Percentiles rank a stretch among this genome's conserved stretches.
Evolutionary conservation across 768 basidiomycete genomes (phyloP).

Genomic region (Hygrocybe coccinea): DNA sequence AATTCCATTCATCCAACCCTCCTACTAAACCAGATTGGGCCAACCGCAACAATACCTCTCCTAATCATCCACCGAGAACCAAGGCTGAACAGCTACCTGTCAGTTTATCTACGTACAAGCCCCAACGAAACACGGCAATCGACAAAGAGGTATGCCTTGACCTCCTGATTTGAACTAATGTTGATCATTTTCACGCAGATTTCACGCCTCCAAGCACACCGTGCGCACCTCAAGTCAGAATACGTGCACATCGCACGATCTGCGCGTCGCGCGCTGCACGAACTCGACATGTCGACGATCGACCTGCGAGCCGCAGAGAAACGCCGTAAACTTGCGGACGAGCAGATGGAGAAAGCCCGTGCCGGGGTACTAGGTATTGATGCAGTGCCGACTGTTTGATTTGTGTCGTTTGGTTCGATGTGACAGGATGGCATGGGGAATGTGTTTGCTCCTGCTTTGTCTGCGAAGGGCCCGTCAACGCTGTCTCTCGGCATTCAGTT

Average conservation of each 20-base stretch:
- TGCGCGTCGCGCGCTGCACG: constrained; percentile 50
- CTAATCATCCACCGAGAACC: neutral
- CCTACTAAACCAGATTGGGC: constrained; percentile 1
- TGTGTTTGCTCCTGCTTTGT: no score
- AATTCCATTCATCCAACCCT: neutral
- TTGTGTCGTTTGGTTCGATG: no score
- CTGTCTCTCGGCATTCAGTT: no score
- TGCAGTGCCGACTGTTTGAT: constrained; percentile 9
- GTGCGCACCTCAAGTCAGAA: constrained; percentile 37
- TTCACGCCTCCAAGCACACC: constrained; percentile 35
- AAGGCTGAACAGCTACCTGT: constrained; percentile 13
- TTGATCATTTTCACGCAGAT: constrained; percentile 18
- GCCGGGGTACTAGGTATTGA: constrained; percentile 61
- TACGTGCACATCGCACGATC: constrained; percentile 36
- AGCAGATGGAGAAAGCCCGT: constrained; percentile 58
- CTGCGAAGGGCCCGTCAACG: no score
- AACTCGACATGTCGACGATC: constrained; percentile 54
- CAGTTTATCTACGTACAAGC: constrained; percentile 29
- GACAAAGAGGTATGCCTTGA: constrained; percentile 4
- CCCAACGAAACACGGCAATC: constrained; percentile 9
- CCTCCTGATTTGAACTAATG: neutral
- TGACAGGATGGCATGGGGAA: no score
- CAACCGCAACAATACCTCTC: constrained; percentile 7
- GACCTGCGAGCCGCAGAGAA: constrained; percentile 57
- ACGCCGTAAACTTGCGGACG: constrained; percentile 53